Evolutionary conservation across 2,329 filamentous ascomycete genomes (phyloP).

Genomic region (Thelonectria rubi): DNA sequence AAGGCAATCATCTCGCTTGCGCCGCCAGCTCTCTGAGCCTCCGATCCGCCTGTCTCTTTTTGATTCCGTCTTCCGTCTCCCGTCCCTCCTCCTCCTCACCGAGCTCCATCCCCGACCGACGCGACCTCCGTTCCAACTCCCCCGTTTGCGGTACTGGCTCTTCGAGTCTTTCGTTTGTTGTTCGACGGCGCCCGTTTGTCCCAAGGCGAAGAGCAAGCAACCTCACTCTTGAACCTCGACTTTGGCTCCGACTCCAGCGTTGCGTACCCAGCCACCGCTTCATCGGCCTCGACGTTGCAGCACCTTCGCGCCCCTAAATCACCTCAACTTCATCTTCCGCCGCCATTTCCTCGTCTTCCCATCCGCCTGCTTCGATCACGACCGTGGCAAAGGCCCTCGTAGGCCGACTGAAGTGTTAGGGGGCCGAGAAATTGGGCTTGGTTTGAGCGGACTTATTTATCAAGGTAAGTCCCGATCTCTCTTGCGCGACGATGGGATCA

Average conservation of each 20-base stretch:
- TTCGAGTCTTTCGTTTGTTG: conserved; percentile 31
- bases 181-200: conserved; percentile 16
- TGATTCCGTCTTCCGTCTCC: conserved; percentile 35
- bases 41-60: conserved; percentile 50
- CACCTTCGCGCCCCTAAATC: conserved; percentile 35
- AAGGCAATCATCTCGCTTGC: conserved; percentile 64
- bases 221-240: conserved; percentile 17
- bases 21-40: conserved; percentile 58
- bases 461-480: conserved; percentile 39
- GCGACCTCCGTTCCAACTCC: conserved; percentile 38
- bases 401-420: conserved; percentile 42
- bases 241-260: conserved; percentile 20
- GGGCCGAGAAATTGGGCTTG: conserved; percentile 38
- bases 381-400: conserved; percentile 35
- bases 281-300: conserved; percentile 31
- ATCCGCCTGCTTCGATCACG: conserved; percentile 31
- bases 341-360: conserved; percentile 23
- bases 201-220: conserved; percentile 7
- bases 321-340: conserved; percentile 24
- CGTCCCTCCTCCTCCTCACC: conserved; percentile 42
- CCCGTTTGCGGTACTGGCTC: conserved; percentile 30
- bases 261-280: conserved; percentile 30
- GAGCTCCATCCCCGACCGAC: conserved; percentile 44
- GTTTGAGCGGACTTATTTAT: conserved; percentile 34
- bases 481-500: conserved; percentile 22